These are phyloP conservation scores for Harringtonia lauricola DNA, from an alignment of 2,329 filamentous ascomycete species.

Conservation along the genomic window DNA sequence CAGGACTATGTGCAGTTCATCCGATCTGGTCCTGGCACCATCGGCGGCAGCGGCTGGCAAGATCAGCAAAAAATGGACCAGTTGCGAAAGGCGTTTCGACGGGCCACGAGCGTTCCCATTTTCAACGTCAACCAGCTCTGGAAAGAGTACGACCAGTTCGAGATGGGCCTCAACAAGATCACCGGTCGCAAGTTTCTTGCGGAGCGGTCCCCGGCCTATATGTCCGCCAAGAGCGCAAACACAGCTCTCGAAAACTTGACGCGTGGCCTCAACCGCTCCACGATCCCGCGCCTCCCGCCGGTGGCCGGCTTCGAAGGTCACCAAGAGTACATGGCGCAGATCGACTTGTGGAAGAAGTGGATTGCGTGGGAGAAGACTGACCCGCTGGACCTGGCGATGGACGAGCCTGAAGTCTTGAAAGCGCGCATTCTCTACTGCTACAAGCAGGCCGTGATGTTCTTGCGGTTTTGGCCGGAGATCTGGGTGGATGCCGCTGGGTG, in stretches of 20 bases:
- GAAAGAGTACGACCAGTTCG: conserved; percentile 97
- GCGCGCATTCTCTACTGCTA: conserved; percentile 81
- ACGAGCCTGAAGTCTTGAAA: conserved; percentile 66
- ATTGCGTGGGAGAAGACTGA: conserved; percentile 93
- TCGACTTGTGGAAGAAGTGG: conserved; percentile 88
- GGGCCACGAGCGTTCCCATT: conserved; percentile 78
- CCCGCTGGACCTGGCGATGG: conserved; percentile 71
- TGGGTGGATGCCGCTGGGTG: conserved; percentile 95
- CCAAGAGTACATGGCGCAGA: conserved; percentile 71
- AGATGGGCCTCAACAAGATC: conserved; percentile 86
- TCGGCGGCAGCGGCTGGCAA: conserved; percentile 84
- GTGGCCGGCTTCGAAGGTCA: conserved; percentile 79
- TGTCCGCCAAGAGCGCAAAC: conserved; percentile 88
- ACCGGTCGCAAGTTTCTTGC: conserved; percentile 91
- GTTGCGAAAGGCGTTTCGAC: conserved; percentile 84
- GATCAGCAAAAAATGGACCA: conserved; percentile 97
- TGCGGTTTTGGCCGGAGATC: conserved; percentile 90
- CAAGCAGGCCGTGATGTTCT: conserved; percentile 84
- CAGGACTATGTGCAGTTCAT: conserved; percentile 91
- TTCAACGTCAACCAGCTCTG: conserved; percentile 73
- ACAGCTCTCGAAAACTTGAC: conserved; percentile 86
- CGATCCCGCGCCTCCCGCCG: conserved; percentile 71
- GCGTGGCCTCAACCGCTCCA: conserved; percentile 62
- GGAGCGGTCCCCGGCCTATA: conserved; percentile 84
- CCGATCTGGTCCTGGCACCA: conserved; percentile 72